Conservation (phyloP, 1,284 basidiomycete genomes). For the Cryptococcus depauperatus region DNA sequence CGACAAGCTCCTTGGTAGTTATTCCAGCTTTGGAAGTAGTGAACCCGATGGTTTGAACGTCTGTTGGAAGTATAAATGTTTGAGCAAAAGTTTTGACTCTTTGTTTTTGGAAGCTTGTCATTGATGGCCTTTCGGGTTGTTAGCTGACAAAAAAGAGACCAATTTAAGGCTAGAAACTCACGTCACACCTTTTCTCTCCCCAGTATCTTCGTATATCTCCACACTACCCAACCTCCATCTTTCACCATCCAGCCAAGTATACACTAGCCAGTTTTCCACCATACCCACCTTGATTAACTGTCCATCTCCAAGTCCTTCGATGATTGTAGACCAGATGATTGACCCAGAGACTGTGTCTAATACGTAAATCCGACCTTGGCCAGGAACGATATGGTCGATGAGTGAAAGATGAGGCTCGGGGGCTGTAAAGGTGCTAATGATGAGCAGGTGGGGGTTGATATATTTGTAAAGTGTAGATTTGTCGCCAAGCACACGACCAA, state of each 20-base stretch:
- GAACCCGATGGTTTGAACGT: constrained; percentile 59
- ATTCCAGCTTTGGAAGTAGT: constrained; percentile 85
- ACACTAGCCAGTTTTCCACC: constrained; percentile 90
- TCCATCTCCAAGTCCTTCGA: constrained; percentile 37
- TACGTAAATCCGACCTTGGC: constrained; percentile 57
- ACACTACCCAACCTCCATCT: constrained; percentile 67
- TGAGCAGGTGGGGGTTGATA: constrained; percentile 71
- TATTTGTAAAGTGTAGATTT: constrained; percentile 90
- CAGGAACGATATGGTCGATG: not conserved
- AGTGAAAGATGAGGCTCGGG: not conserved
- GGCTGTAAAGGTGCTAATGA: constrained; percentile 54
- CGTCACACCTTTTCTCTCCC: constrained; percentile 66
- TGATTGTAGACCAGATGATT: constrained; percentile 56
- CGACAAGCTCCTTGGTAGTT: constrained; percentile 72
- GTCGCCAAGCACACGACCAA: constrained; percentile 78
- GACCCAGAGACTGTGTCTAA: constrained; percentile 72
- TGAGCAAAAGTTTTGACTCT: constrained; percentile 58
- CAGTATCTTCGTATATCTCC: constrained; percentile 77
- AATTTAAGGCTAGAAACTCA: constrained; percentile 29
- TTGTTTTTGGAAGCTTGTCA: constrained; percentile 58
- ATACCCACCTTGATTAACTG: constrained; percentile 57
- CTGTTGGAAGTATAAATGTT: constrained; percentile 62
- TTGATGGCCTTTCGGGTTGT: constrained; percentile 53
- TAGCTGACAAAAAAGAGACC: not conserved
- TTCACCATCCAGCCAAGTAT: constrained; percentile 53